Conservation (phyloP, 371 early-diverging fungal genomes). For the Rozella allomycis region DNA sequence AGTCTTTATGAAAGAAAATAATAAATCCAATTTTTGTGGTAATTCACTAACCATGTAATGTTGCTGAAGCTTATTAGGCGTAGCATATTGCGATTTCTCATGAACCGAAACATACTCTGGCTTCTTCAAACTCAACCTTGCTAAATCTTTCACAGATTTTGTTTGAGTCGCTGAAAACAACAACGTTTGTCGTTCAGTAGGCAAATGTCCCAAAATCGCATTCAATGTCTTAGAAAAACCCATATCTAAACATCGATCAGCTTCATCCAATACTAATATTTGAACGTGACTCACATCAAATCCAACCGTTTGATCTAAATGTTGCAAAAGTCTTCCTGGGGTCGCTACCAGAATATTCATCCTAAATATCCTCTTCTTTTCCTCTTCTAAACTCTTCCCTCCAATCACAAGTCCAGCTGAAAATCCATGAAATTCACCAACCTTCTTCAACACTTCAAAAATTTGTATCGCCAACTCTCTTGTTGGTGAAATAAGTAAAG, state of each 20-base stretch:
- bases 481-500: slow-evolving; percentile 91
- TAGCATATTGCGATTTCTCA: slow-evolving; percentile 51
- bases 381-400: slow-evolving; percentile 72
- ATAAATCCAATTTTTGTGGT: slow-evolving; percentile 62
- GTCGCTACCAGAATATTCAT: slow-evolving; percentile 94
- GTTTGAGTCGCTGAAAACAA: slow-evolving; percentile 93
- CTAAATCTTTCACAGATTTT: slow-evolving; percentile 75
- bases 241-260: slow-evolving; percentile 82
- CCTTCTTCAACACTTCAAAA: slow-evolving; percentile 68
- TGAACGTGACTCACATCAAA: slow-evolving; percentile 66
- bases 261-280: slow-evolving; percentile 90
- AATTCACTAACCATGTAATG: slow-evolving; percentile 60
- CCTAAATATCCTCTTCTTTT: slow-evolving; percentile 53
- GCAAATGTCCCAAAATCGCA: slow-evolving; percentile 78
- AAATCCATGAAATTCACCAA: slow-evolving; percentile 59
- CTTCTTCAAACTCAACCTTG: slow-evolving; percentile 59
- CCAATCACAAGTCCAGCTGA: slow-evolving; percentile 94
- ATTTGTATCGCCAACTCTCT: slow-evolving; percentile 95
- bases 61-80: slow-evolving; percentile 58
- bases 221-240: slow-evolving; percentile 87
- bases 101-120: slow-evolving; percentile 89
- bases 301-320: slow-evolving; percentile 85
- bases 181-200: slow-evolving; percentile 64
- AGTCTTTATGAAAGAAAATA: slow-evolving; percentile 75
- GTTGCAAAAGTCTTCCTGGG: slow-evolving; percentile 91